Base-by-base conservation (phyloP, 202 grass and related monocot species). In the Cymbopogon flexuosus region DNA sequence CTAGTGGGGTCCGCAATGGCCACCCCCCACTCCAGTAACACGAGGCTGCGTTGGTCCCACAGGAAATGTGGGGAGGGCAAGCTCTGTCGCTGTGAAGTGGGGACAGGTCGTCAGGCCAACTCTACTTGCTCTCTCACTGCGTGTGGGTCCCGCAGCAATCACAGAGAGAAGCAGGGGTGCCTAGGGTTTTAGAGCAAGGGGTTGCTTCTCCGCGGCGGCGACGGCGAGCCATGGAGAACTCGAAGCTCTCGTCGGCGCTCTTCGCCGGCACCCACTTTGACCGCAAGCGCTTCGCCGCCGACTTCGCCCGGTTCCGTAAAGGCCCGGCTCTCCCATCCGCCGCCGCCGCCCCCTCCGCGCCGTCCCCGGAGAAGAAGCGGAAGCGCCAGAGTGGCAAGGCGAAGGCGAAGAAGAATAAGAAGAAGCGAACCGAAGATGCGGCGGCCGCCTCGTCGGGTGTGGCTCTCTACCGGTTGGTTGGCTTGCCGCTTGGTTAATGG, bases 241-340 rank as follows among this genome's bases (percentile, higher is more conserved):
- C 68, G 30, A 89, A 72, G 64, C 80, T 68, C 22, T 91, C 92
- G 27, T 84, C 86, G 72, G 35, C 83, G 69, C 95, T 98, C 19
- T 95, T 98, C 61, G 87, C 86, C 18, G 95, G 92, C 12, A 84
- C 93, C 21, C 88, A 78, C 66, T 88, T 98, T 70, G 43, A 98
- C 60, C 90, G 92, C 59, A 94, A 91, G 82, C 86, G 92, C n/a
- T 98, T 98, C 73, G 68, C 84, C 3, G 18, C 58, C 1, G 92
- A 93, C 82, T 89, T 93, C 56, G 73, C 84, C 3, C 82, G 86
- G 22, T 98, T 98, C 62, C 68, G 85, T 34, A 36, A 86, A 24
- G 49, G 52, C 5, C 41, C 40, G 13, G 18, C 66, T 59, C 58
- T 39, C 2, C 6, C 43, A 3, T 3, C 56, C 16, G 15, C 12